Evolutionary conservation across 2,329 filamentous ascomycete genomes (phyloP).

Genomic region (Scedosporium minutisporum): DNA sequence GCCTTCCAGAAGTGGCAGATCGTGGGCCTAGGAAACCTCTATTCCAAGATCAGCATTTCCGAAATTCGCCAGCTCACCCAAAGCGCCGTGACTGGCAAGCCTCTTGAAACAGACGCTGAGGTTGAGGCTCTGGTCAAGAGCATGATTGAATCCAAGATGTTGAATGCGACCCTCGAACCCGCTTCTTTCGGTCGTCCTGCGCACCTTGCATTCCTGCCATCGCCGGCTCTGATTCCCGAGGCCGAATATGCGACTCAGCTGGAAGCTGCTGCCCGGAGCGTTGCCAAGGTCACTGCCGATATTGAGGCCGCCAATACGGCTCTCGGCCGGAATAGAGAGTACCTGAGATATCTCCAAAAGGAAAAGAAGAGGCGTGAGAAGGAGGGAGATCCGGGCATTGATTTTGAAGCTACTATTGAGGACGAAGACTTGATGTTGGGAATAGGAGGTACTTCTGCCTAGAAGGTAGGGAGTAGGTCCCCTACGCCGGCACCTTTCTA

Average conservation of each 20-base stretch:
- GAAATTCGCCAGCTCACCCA: conserved; percentile 42
- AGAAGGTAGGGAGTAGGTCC: not conserved
- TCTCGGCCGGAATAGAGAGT: conserved; percentile 46
- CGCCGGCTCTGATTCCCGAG: conserved; percentile 36
- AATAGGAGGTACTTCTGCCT: not conserved
- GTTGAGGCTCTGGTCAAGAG: conserved; percentile 35
- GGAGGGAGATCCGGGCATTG: conserved; percentile 22
- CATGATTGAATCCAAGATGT: conserved; percentile 47
- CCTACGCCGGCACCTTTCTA: not conserved
- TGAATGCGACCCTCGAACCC: conserved; percentile 42
- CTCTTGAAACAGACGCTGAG: conserved; percentile 31
- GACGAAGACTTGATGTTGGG: conserved; percentile 54
- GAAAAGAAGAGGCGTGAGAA: conserved; percentile 39
- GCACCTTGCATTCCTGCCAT: conserved; percentile 42
- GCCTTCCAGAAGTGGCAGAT: conserved; percentile 71
- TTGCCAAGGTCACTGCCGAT: conserved; percentile 35
- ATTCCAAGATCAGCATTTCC: conserved; percentile 47
- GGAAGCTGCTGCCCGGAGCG: conserved; percentile 25
- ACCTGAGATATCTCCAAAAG: conserved; percentile 35
- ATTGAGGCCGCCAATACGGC: conserved; percentile 44
- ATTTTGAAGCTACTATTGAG: conserved; percentile 40
- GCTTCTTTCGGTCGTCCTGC: conserved; percentile 29
- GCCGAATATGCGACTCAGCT: conserved; percentile 39
- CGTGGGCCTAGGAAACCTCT: conserved; percentile 61
- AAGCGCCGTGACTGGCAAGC: conserved; percentile 41